Evolutionary conservation across 345 rosid genomes (phyloP).

Genomic region (Sonneratia caseolaris): DNA sequence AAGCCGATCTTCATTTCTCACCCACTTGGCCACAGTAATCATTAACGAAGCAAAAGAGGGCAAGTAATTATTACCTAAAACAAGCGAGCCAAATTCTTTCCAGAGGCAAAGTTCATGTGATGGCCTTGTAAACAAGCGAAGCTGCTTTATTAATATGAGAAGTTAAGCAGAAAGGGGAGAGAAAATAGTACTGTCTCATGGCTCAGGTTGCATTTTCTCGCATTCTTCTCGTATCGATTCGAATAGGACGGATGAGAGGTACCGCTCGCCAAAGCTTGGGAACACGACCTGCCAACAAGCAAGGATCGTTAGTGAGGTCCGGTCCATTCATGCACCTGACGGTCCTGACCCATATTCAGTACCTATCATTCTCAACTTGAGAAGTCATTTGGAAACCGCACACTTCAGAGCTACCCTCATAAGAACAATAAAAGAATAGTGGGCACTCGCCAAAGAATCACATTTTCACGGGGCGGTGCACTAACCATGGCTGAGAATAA

Average conservation of each 20-base stretch:
- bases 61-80: too few relatives aligned
- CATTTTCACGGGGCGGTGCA: background rate
- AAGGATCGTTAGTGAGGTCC: background rate
- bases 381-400: background rate
- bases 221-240: slow-evolving; percentile 87
- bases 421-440: background rate
- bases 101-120: background rate
- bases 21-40: background rate
- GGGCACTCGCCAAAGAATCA: background rate
- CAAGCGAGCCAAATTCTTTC: background rate
- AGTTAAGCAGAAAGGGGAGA: background rate
- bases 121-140: background rate
- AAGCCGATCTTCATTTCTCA: too few relatives aligned
- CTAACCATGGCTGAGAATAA: background rate
- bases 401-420: background rate
- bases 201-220: slow-evolving; percentile 67
- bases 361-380: background rate
- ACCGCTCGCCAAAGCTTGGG: slow-evolving; percentile 93
- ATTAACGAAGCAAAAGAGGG: background rate
- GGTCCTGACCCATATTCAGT: background rate
- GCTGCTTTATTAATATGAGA: background rate
- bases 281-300: slow-evolving; percentile 59
- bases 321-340: background rate
- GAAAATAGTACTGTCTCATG: background rate
- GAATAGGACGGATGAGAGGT: slow-evolving; percentile 77